Evolutionary conservation across 495 filamentous ascomycete species (phyloP).

Genomic region (Lindgomyces ingoldianus): DNA sequence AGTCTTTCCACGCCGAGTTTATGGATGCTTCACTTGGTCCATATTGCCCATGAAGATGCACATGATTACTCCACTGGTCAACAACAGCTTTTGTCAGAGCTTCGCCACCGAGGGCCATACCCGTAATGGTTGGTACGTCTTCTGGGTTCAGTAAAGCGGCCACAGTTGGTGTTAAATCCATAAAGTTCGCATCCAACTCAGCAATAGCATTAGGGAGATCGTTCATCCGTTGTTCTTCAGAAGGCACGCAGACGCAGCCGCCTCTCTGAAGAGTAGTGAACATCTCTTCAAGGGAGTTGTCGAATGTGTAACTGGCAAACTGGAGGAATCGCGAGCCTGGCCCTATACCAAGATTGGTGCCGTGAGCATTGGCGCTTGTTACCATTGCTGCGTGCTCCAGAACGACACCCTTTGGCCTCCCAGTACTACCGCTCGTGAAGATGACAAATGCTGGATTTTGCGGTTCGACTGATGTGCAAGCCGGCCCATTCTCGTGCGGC

Average conservation of each 20-base stretch:
- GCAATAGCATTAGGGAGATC: conserved; percentile 22
- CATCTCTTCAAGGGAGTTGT: conserved; percentile 33
- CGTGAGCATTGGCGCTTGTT: conserved; percentile 30
- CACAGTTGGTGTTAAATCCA: conserved; percentile 34
- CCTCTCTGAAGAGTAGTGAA: conserved; percentile 31
- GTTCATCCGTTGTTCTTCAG: conserved; percentile 32
- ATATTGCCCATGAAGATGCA: conserved; percentile 28
- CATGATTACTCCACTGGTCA: conserved; percentile 17
- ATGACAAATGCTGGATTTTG: conserved; percentile 33
- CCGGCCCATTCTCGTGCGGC: conserved; percentile 4
- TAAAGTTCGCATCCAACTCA: conserved; percentile 28
- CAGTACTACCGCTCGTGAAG: conserved; percentile 36
- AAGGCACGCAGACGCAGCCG: conserved; percentile 34
- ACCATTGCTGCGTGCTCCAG: conserved; percentile 26
- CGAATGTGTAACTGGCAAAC: conserved; percentile 35
- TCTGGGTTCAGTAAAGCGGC: conserved; percentile 22
- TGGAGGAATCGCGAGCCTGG: conserved; percentile 24
- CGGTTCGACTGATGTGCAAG: conserved; percentile 20
- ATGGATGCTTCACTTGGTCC: conserved; percentile 31
- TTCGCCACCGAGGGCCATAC: conserved; percentile 26
- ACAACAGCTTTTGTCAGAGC: conserved; percentile 23
- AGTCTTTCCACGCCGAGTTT: conserved; percentile 25
- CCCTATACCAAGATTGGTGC: conserved; percentile 22
- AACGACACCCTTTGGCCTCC: conserved; percentile 32
- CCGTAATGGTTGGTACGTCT: conserved; percentile 25